Percentiles rank a stretch among this genome's conserved stretches.
Evolutionary conservation across 75 land plant species (phyloP).

Genomic region (Sequoia sempervirens): DNA sequence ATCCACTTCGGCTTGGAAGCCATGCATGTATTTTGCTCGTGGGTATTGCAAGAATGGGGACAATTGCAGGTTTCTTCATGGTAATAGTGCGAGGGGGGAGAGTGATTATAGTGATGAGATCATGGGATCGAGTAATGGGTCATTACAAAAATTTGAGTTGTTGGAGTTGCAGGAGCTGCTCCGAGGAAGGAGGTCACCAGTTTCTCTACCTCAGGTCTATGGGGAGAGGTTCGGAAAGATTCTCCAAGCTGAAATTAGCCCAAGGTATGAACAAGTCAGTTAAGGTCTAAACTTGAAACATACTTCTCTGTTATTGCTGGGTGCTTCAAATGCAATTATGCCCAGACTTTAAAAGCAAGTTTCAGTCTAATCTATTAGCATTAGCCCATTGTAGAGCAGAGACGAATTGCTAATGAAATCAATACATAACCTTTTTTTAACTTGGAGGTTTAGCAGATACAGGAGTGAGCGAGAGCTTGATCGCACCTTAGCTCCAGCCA

Average conservation of each 20-base stretch:
- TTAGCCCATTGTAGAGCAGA: neutral
- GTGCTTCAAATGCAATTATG: conserved; percentile 20
- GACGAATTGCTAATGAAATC: neutral
- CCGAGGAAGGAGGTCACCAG: conserved; percentile 37
- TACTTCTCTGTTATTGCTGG: conserved; percentile 69
- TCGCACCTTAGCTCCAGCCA: conserved; percentile 4
- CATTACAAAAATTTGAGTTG: conserved; percentile 31
- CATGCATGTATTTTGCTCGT: conserved; percentile 82
- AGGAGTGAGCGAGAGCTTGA: neutral
- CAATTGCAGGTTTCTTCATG: conserved; percentile 78
- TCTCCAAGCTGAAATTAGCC: conserved; percentile 72
- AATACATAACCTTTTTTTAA: too few species aligned
- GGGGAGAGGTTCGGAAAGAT: conserved; percentile 43
- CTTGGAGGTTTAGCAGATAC: conserved; percentile 9
- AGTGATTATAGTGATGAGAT: neutral
- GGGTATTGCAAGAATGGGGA: conserved; percentile 93
- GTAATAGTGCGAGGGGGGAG: neutral
- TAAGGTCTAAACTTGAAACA: conserved; percentile 76
- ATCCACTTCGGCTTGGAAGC: conserved; percentile 57
- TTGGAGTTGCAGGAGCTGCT: conserved; percentile 45
- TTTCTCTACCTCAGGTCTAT: conserved; percentile 44
- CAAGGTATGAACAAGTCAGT: conserved; percentile 95
- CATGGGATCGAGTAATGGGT: conserved; percentile 13
- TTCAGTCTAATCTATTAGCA: neutral
- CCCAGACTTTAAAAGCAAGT: neutral